Evolutionary conservation across 148 eudicot species (phyloP), one percentile per base, ranked within the genome.

Genomic region (Polygonum maritimum): DNA sequence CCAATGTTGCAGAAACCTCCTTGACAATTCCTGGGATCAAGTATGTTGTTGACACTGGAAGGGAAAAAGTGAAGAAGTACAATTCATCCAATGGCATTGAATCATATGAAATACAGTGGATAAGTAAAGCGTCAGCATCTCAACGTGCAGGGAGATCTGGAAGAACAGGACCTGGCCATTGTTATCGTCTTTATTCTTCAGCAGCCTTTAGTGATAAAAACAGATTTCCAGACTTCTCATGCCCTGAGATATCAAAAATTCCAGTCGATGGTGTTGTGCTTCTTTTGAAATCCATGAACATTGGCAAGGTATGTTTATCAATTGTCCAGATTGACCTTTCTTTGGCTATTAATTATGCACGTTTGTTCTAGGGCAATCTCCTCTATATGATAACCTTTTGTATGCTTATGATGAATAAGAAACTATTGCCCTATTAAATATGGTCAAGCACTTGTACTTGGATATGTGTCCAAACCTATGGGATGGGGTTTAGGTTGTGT

Each of bases 91-190:
- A 82, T 83, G 99, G 97, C 45, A 89, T 92, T 88, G 99, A 95
- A 83, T 79, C 92, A 12, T 95, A 84, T 89, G 89, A 95, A 76
- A 78, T 95, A 76, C 89, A 92, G 78, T 90, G 96, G 94, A 92
- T 92, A 81, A 95, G 97, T 75, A 88, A 92, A 79, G 99, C 96
- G 15, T 95, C 99, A 57, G 97, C 97, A 75, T 78, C 85, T 10
- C 99, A 95, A 81, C 94, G 97, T 57, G 92, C 94, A 33, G 97
- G 99, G 81, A 88, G 99, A 84, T 94, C 99, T 73, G 99, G 99
- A 85, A 90, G 98, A 86, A 95, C 99, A 1, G 92, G 94, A 38
- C 97, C 99, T 73, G 97, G 97, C 79, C 96, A 91, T 63, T 95
- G 99, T 75, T 95, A 90, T 83, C 89, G 89, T 74, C 89, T 95